These are phyloP conservation scores for Ganoderma resinaceum DNA, from an alignment of 1,284 basidiomycete species.

Conservation along the genomic window DNA sequence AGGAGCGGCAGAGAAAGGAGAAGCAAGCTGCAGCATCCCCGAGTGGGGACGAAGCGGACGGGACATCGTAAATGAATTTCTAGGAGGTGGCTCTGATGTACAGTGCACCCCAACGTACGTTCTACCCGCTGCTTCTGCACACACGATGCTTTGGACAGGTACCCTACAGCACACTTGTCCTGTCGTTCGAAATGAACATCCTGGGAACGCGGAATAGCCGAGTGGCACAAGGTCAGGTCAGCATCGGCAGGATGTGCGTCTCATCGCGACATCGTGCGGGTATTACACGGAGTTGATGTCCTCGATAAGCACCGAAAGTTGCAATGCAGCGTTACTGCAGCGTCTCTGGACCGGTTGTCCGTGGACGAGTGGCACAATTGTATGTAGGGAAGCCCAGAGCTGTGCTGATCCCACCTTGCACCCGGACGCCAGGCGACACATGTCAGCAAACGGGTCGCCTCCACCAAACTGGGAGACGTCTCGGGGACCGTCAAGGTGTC, in stretches of 20 bases:
- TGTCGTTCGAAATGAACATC: slow-evolving; percentile 13
- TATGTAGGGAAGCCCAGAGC: neutral
- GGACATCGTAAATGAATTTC: slow-evolving; percentile 24
- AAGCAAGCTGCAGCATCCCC: slow-evolving; percentile 12
- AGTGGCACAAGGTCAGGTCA: slow-evolving; percentile 23
- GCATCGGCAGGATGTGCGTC: neutral
- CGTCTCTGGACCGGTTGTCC: slow-evolving; percentile 9
- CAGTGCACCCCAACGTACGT: slow-evolving; percentile 10
- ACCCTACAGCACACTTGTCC: neutral
- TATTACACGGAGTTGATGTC: slow-evolving; percentile 12
- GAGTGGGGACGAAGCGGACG: slow-evolving; percentile 16
- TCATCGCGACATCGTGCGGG: neutral
- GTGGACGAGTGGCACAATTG: slow-evolving; percentile 27
- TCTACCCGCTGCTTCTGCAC: neutral
- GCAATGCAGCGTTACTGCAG: slow-evolving; percentile 9
- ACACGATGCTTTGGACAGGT: slow-evolving; percentile 3
- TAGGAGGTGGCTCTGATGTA: slow-evolving; percentile 26
- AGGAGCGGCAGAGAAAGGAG: slow-evolving; percentile 32
- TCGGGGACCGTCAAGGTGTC: neutral
- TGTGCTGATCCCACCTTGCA: neutral
- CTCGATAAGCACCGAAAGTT: slow-evolving; percentile 15
- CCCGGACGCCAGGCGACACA: slow-evolving; percentile 5
- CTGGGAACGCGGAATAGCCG: slow-evolving; percentile 14
- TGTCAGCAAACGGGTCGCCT: neutral
- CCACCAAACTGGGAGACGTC: neutral